phyloP scores from a whole-genome alignment of 163 green algal species.

The Chloromonas sp. region DNA sequence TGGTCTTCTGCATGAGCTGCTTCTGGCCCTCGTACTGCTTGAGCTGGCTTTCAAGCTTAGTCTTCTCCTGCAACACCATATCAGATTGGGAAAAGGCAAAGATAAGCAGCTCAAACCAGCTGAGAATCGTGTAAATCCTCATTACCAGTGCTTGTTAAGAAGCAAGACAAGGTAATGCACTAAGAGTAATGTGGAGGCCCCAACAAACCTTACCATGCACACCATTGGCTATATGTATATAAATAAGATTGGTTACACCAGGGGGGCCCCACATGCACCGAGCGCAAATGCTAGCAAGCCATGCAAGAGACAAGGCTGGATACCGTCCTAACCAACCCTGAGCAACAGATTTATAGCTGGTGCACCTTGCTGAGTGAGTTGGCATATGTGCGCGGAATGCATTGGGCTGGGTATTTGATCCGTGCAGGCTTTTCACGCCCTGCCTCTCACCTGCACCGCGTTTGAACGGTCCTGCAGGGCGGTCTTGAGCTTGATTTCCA shows the following conservation, averaged over 20 bases:
- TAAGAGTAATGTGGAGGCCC: too few species aligned
- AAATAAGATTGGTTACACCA: too few species aligned
- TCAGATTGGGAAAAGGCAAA: background rate
- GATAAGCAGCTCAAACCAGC: too few species aligned
- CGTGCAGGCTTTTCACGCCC: background rate
- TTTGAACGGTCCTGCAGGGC: constrained; percentile 60
- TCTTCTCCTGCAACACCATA: constrained; percentile 51
- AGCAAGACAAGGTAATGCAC: too few species aligned
- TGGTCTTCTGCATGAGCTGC: constrained; percentile 61
- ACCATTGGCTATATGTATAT: background rate
- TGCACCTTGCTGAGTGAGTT: background rate
- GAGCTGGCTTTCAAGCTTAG: constrained; percentile 67
- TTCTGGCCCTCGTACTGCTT: constrained; percentile 50
- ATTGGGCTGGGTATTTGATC: background rate
- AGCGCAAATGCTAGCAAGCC: background rate
- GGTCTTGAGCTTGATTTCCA: constrained; percentile 63
- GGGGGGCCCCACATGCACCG: background rate
- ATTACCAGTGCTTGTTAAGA: too few species aligned
- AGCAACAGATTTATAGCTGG: background rate
- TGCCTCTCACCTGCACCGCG: constrained; percentile 24
- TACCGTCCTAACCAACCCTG: too few species aligned
- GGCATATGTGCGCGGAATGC: background rate
- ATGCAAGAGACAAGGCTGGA: background rate
- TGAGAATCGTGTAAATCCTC: too few species aligned
- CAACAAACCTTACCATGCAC: background rate